Evolutionary conservation across 2,329 filamentous ascomycete genomes (phyloP), one percentile per base, ranked within the genome.

Genomic region (Paecilomyces sp.): DNA sequence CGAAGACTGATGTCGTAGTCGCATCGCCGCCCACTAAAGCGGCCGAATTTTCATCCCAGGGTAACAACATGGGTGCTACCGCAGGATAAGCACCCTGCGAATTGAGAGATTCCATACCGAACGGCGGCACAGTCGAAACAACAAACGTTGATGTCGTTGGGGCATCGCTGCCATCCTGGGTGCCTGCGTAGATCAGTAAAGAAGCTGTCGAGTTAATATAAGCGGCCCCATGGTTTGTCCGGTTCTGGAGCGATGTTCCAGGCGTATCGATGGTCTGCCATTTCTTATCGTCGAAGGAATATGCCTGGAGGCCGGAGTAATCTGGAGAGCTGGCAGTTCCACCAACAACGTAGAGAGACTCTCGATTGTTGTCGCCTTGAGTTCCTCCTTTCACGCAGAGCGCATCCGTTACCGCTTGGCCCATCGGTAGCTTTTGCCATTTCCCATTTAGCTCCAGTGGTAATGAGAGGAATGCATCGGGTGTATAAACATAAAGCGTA

Each of bases 401-500:
- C 50, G 84, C 90, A 54, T 89, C 90, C 1, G 84, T 86, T 24
- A 96, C 89, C 18, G 86, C 79, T 62, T 87, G 82, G 55, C 90
- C 91, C 71, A 82, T 82, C 0, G 81, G 69, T 65, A 94, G 74
- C 65, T 80, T 72, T 63, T 83, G 78, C 93, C 93, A 97, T 76
- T 85, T 76, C 55, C 86, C 89, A 56, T 89, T 89, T 64, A 86
- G 75, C 63, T 83, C 76, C 63, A 97, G 77, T 12, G 81, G 75
- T 64, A 97, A 76, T 8, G 89, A 88, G 72, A 92, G 85, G 67
- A 97, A 92, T 30, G 86, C 89, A 54, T 84, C 77, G 8, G 85
- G 77, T 5, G 91, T 90, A 74, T 91, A 96, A 54, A 89, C 87
- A 78, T 95, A 97, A 57, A 97, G 85, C 12, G 87, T 91, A 73